These are phyloP conservation scores for Fusarium sp. DNA, from an alignment of 2,329 filamentous ascomycete genomes.

Conservation along the genomic window DNA sequence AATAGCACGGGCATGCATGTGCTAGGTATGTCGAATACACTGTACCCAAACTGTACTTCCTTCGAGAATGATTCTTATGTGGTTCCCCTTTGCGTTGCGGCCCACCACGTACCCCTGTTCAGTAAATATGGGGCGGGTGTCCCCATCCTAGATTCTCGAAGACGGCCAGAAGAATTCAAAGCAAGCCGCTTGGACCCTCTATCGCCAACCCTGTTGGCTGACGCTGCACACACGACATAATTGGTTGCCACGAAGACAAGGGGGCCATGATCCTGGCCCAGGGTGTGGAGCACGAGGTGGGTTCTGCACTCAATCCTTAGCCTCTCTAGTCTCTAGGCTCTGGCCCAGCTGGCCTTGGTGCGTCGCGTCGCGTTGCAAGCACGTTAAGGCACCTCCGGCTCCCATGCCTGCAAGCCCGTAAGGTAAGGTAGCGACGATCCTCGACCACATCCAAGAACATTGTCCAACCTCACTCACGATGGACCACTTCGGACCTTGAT, in stretches of 20 bases:
- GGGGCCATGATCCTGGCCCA: conserved; percentile 4
- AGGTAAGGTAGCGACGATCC: conserved; percentile 26
- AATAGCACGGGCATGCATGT: not conserved
- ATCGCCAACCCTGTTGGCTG: conserved; percentile 17
- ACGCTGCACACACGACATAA: conserved; percentile 2
- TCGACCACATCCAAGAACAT: conserved; percentile 25
- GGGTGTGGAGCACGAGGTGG: conserved; percentile 17
- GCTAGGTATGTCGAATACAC: not conserved
- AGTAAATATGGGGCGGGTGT: conserved; percentile 31
- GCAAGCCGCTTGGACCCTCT: conserved; percentile 31
- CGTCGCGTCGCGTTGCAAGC: conserved; percentile 34
- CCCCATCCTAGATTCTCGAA: conserved; percentile 44
- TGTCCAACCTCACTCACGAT: conserved; percentile 26
- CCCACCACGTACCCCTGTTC: conserved; percentile 25
- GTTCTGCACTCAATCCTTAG: conserved; percentile 1
- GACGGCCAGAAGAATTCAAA: conserved; percentile 44
- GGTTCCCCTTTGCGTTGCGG: conserved; percentile 35
- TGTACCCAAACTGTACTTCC: conserved; percentile 36
- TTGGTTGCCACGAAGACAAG: conserved; percentile 11
- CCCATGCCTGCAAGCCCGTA: conserved; percentile 16
- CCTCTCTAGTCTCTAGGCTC: conserved; percentile 5
- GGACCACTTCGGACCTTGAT: conserved; percentile 24
- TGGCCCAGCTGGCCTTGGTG: conserved; percentile 33
- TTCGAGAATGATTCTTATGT: conserved; percentile 42
- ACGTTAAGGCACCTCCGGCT: not conserved